phyloP scores from a whole-genome alignment of 805 yeast genomes.

The Teunomyces barrocoloradensis region DNA sequence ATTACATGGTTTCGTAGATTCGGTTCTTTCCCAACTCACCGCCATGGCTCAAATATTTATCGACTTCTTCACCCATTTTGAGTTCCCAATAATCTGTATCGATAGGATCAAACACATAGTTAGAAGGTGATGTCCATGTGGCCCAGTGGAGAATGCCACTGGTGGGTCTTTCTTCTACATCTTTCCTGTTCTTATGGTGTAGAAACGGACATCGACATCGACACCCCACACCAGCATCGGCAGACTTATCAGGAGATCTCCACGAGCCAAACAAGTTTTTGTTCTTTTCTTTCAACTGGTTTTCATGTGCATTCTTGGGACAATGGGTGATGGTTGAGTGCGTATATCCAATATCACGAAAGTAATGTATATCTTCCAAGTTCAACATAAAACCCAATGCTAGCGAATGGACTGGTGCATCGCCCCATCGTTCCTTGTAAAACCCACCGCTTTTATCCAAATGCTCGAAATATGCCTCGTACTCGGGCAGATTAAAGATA shows the following conservation, averaged over 20 bases:
- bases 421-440: conserved; percentile 94
- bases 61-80: conserved; percentile 9
- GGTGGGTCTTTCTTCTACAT: conserved; percentile 16
- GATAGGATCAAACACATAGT: conserved; percentile 9
- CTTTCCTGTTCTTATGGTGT: conserved; percentile 4
- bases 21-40: conserved; percentile 9
- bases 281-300: conserved; percentile 38
- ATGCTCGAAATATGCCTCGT: conserved; percentile 63
- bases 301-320: conserved; percentile 54
- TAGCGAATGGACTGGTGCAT: conserved; percentile 90
- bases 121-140: conserved; percentile 15
- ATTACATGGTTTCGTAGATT: not conserved
- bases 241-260: conserved; percentile 29
- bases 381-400: conserved; percentile 77
- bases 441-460: conserved; percentile 80
- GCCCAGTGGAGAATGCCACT: conserved; percentile 18
- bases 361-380: conserved; percentile 75
- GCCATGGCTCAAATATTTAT: conserved; percentile 8
- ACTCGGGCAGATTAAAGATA: conserved; percentile 62
- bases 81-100: conserved; percentile 18
- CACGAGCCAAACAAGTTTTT: conserved; percentile 26
- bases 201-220: conserved; percentile 71
- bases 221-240: conserved; percentile 67
- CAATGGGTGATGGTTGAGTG: conserved; percentile 84
- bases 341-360: conserved; percentile 87